Conservation (phyloP, 768 basidiomycete genomes). For the Flagelloscypha sp. region DNA sequence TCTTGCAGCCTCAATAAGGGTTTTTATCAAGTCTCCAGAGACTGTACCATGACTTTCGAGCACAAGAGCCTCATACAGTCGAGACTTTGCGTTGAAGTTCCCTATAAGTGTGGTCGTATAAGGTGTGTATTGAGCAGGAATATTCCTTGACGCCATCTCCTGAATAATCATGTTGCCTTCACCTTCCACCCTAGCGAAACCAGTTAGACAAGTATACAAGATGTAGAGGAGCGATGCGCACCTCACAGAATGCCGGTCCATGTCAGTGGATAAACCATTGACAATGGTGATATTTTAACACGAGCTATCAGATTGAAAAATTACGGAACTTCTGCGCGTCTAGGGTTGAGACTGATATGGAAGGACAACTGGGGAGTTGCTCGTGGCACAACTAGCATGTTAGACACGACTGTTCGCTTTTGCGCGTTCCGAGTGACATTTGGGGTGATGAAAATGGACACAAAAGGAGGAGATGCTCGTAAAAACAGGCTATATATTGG, state of each 20-base stretch:
- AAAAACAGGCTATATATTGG: too few species aligned
- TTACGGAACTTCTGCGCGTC: too few species aligned
- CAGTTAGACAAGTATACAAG: neutral
- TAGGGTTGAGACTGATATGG: too few species aligned
- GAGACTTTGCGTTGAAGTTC: neutral
- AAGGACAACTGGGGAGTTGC: too few species aligned
- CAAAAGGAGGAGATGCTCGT: too few species aligned
- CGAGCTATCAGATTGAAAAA: too few species aligned
- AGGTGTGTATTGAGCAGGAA: neutral
- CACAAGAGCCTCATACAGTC: conserved; percentile 8
- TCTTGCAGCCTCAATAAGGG: too few species aligned
- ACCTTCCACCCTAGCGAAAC: conserved; percentile 9
- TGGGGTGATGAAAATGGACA: too few species aligned
- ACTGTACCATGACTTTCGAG: conserved; percentile 11
- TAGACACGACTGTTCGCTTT: too few species aligned
- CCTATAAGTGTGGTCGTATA: neutral
- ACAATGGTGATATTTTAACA: conserved; percentile 13
- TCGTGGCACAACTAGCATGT: too few species aligned
- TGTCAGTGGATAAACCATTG: conserved; percentile 8
- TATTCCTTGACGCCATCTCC: conserved; percentile 7
- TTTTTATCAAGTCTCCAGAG: conserved; percentile 14
- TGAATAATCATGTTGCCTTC: conserved; percentile 10
- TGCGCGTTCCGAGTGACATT: too few species aligned
- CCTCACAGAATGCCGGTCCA: conserved; percentile 14
- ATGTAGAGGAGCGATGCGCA: neutral